Evolutionary conservation across 176 grass and related monocot species (phyloP).

Genomic region (Lolium rigidum): DNA sequence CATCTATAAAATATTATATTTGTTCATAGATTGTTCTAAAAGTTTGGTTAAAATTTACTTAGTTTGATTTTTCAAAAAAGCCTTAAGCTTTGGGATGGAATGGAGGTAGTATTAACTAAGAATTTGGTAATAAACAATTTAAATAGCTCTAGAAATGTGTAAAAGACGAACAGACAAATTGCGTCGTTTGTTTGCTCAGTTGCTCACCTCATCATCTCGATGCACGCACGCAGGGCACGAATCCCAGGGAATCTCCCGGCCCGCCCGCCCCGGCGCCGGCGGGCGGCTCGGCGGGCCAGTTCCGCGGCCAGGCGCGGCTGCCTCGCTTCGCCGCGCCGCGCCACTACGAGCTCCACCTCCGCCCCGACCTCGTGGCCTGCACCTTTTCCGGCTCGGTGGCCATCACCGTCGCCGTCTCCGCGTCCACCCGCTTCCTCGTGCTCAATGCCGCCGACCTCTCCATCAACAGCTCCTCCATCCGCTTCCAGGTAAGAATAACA

Average conservation of each 20-base stretch:
- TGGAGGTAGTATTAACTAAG: too few species aligned
- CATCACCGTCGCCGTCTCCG: slow-evolving; percentile 54
- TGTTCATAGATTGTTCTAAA: too few species aligned
- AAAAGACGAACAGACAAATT: too few species aligned
- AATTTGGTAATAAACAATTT: too few species aligned
- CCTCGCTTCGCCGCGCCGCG: slow-evolving; percentile 65
- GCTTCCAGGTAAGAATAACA: slow-evolving; percentile 26
- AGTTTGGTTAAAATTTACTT: too few species aligned
- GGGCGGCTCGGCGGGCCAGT: slow-evolving; percentile 30
- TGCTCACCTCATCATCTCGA: neutral
- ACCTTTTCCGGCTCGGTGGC: slow-evolving; percentile 56
- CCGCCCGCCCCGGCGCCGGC: neutral
- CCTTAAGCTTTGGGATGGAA: too few species aligned
- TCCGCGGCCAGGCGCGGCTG: slow-evolving; percentile 60
- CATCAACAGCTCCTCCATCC: slow-evolving; percentile 51
- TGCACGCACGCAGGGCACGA: slow-evolving; percentile 38
- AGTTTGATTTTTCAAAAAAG: too few species aligned
- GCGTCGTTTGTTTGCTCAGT: neutral
- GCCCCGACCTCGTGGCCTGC: slow-evolving; percentile 62
- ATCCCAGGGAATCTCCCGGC: slow-evolving; percentile 1
- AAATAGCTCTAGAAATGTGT: too few species aligned
- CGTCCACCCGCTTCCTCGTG: slow-evolving; percentile 71
- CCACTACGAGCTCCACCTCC: slow-evolving; percentile 61
- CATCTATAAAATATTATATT: too few species aligned
- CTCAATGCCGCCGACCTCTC: slow-evolving; percentile 73